phyloP scores from a whole-genome alignment of 768 basidiomycete genomes.

The Tulasnella sp. region DNA sequence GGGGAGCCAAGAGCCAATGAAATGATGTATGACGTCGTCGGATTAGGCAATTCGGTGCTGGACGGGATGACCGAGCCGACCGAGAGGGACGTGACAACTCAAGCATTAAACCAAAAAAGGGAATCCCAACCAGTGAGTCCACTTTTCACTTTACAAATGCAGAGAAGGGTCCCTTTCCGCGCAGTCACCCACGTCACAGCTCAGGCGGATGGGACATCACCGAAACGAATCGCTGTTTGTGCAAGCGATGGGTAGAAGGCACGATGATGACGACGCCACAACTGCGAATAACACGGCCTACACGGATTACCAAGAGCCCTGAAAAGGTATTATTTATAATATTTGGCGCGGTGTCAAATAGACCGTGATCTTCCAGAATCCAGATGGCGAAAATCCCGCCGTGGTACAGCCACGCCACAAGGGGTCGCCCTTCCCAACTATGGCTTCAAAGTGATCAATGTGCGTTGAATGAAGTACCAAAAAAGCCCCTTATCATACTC shows the following conservation, averaged over 20 bases:
- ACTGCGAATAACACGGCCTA: neutral
- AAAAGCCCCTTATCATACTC: neutral
- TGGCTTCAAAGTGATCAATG: neutral
- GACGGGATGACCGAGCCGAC: neutral
- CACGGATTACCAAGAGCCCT: neutral
- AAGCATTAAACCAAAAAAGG: neutral
- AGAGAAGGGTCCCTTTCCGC: neutral
- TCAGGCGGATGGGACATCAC: neutral
- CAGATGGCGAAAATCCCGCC: neutral
- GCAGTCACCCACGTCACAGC: neutral
- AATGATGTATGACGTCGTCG: neutral
- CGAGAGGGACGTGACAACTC: neutral
- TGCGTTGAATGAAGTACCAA: neutral
- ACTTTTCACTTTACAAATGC: neutral
- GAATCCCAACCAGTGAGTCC: neutral
- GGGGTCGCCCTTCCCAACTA: neutral
- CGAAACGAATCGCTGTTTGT: neutral
- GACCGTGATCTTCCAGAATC: neutral
- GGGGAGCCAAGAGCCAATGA: neutral
- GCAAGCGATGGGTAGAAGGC: neutral
- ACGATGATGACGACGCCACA: neutral
- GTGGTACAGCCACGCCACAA: neutral
- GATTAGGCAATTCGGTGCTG: neutral
- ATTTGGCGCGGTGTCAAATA: neutral
- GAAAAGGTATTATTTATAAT: neutral